phyloP scores from a whole-genome alignment of 2,329 filamentous ascomycete species.

The Lasiodiplodia gonubiensis region DNA sequence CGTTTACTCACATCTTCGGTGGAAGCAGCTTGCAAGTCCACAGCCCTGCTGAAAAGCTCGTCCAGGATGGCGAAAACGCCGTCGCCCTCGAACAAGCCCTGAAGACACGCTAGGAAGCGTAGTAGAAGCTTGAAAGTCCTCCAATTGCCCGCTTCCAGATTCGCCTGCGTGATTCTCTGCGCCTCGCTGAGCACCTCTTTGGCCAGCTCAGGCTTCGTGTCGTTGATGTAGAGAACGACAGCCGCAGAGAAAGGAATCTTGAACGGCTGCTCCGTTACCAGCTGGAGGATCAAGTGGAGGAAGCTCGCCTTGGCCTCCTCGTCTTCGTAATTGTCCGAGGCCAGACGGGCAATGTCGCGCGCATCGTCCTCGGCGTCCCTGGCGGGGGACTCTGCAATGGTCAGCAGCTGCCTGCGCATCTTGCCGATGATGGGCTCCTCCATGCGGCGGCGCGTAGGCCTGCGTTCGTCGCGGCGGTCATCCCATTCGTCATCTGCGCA shows the following conservation, averaged over 20 bases:
- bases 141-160: constrained; percentile 78
- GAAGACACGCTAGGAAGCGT: constrained; percentile 86
- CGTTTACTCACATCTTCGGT: constrained; percentile 79
- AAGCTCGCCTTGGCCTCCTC: constrained; percentile 76
- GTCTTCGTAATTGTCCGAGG: constrained; percentile 80
- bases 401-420: constrained; percentile 42
- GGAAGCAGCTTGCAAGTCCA: constrained; percentile 88
- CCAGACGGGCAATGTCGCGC: constrained; percentile 60
- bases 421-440: constrained; percentile 44
- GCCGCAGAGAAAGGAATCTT: constrained; percentile 96
- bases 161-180: constrained; percentile 66
- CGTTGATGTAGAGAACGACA: constrained; percentile 79
- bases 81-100: constrained; percentile 78
- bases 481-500: constrained; percentile 35
- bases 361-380: constrained; percentile 41
- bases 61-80: constrained; percentile 85
- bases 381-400: constrained; percentile 44
- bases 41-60: constrained; percentile 89
- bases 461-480: constrained; percentile 38
- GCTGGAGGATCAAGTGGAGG: constrained; percentile 73
- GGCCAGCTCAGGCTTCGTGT: constrained; percentile 75
- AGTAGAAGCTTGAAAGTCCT: constrained; percentile 88
- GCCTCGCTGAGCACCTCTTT: constrained; percentile 71
- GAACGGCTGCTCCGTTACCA: constrained; percentile 90
- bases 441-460: constrained; percentile 41